Conservation (phyloP, 2,329 filamentous ascomycete genomes). For the Tympanopsis confertula region DNA sequence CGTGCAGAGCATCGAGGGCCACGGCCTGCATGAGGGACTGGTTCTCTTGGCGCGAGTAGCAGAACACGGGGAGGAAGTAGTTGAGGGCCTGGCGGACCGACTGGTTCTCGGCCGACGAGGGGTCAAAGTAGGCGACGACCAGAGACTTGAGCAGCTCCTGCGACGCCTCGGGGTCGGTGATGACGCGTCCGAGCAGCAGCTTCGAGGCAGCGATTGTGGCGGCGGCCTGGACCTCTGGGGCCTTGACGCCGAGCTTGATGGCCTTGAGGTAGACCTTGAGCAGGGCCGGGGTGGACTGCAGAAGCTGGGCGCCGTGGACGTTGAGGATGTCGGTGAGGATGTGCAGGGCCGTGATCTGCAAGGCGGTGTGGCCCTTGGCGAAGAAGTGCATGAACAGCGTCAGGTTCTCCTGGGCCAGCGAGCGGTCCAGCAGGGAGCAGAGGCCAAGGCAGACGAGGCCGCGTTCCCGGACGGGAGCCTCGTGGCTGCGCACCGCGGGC, state of each 20-base stretch:
- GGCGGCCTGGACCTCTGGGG: slow-evolving; percentile 66
- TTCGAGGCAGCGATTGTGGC: slow-evolving; percentile 77
- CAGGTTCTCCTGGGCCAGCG: slow-evolving; percentile 83
- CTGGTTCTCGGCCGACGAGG: slow-evolving; percentile 68
- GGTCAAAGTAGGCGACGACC: slow-evolving; percentile 80
- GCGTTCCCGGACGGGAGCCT: slow-evolving; percentile 82
- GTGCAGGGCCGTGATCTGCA: slow-evolving; percentile 83
- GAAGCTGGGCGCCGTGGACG: slow-evolving; percentile 71
- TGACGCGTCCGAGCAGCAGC: slow-evolving; percentile 68
- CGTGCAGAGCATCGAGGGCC: slow-evolving; percentile 62
- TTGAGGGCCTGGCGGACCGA: slow-evolving; percentile 75
- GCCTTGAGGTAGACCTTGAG: slow-evolving; percentile 80
- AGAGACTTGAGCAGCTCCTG: slow-evolving; percentile 74
- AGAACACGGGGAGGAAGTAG: slow-evolving; percentile 92
- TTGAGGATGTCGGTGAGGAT: slow-evolving; percentile 89
- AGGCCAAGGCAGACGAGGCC: slow-evolving; percentile 82
- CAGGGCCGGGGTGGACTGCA: slow-evolving; percentile 55
- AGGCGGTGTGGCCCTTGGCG: slow-evolving; percentile 75
- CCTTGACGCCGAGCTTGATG: slow-evolving; percentile 59
- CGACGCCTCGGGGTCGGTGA: slow-evolving; percentile 56
- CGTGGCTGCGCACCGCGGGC: slow-evolving; percentile 84
- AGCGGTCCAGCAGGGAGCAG: slow-evolving; percentile 82
- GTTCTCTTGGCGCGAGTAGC: slow-evolving; percentile 72
- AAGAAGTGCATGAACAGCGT: slow-evolving; percentile 93
- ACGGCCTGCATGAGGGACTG: slow-evolving; percentile 70